These are phyloP conservation scores for Linum lewisii DNA, from an alignment of 345 rosid genomes.

Conservation along the genomic window DNA sequence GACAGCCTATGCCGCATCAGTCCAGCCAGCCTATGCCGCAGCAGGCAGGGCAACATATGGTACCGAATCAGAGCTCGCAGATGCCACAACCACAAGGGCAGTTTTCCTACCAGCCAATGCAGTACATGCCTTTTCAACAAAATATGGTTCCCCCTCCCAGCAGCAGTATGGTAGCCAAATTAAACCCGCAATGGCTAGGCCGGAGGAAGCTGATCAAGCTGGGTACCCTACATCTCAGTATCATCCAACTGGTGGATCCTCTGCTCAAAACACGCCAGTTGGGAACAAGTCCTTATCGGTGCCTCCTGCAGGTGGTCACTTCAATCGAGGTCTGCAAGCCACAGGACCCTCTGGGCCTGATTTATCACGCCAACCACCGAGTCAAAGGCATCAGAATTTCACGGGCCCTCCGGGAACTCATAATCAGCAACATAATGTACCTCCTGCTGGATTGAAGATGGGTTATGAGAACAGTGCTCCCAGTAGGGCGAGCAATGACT, in stretches of 20 bases:
- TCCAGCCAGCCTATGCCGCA: conserved; percentile 35
- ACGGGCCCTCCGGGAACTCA: conserved; percentile 38
- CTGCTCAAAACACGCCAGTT: conserved; percentile 43
- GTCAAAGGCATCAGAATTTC: conserved; percentile 49
- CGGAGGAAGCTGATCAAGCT: conserved; percentile 52
- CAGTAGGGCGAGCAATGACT: conserved; percentile 51
- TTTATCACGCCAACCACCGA: conserved; percentile 46
- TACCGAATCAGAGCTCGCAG: conserved; percentile 33
- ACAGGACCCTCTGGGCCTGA: conserved; percentile 49
- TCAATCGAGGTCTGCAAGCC: conserved; percentile 47
- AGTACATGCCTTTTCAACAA: conserved; percentile 52
- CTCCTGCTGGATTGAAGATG: conserved; percentile 37
- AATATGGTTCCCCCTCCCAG: conserved; percentile 32
- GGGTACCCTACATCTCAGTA: conserved; percentile 56
- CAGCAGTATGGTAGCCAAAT: conserved; percentile 47
- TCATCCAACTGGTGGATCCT: conserved; percentile 37
- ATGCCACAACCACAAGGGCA: conserved; percentile 40
- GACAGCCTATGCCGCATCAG: conserved; percentile 42
- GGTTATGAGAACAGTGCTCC: conserved; percentile 46
- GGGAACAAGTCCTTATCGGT: conserved; percentile 36
- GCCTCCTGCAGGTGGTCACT: conserved; percentile 35
- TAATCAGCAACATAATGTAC: conserved; percentile 39
- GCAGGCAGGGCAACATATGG: conserved; percentile 34
- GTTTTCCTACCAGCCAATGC: conserved; percentile 46
- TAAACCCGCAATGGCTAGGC: conserved; percentile 30